These are phyloP conservation scores for Bipolaris zeicola DNA, from an alignment of 2,329 filamentous ascomycete genomes.

Conservation along the genomic window DNA sequence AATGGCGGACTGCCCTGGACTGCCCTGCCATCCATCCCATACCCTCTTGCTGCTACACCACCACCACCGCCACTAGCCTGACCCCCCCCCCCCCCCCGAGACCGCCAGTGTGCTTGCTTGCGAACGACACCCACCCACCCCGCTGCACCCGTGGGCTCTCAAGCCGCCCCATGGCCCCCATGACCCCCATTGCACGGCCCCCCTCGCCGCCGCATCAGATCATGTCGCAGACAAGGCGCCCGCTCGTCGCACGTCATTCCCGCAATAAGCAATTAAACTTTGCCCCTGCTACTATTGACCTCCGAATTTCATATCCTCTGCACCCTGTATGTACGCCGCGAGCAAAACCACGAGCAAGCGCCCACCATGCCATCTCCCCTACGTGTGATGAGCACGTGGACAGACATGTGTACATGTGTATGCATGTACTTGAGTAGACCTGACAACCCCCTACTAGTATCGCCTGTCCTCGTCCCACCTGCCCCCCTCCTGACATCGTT, in stretches of 20 bases:
- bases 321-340: not conserved
- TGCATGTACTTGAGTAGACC: too few species aligned
- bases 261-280: conserved; percentile 7
- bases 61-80: not conserved
- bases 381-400: too few species aligned
- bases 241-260: conserved; percentile 16
- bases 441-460: not conserved
- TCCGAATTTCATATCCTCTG: too few species aligned
- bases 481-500: conserved; percentile 5
- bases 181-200: conserved; percentile 8
- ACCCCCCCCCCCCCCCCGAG: not conserved
- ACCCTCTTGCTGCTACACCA: not conserved
- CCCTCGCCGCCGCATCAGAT: conserved; percentile 16
- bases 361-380: not conserved
- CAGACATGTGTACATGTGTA: too few species aligned
- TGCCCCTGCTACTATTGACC: conserved; percentile 1
- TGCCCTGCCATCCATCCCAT: too few species aligned
- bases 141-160: conserved; percentile 8
- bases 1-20: too few species aligned
- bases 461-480: conserved; percentile 2
- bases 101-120: not conserved
- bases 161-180: conserved; percentile 14
- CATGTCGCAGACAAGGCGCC: conserved; percentile 17
- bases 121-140: conserved; percentile 7
- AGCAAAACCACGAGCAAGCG: not conserved